Conservation (phyloP, 78 protist species). For the Dictyostelium firmibasis region DNA sequence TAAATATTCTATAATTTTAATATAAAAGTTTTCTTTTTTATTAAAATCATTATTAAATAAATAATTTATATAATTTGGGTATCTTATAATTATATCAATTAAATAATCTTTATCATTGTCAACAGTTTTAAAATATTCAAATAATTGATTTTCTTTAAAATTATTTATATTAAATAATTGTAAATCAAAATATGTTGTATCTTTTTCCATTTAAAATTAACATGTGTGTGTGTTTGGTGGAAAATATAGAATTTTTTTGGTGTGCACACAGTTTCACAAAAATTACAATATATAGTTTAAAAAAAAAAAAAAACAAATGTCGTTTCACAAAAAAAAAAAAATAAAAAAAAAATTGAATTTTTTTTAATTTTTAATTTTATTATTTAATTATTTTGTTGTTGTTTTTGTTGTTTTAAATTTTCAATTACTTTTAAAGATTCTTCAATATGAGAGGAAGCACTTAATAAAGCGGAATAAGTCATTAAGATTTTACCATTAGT, state of each 20-base stretch:
- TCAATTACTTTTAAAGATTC: conserved; percentile 51
- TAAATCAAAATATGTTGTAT: neutral
- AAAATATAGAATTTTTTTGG: too few species aligned
- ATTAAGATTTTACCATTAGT: conserved; percentile 3
- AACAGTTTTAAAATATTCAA: neutral
- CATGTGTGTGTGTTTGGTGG: neutral
- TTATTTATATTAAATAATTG: neutral
- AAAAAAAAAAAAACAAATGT: too few species aligned
- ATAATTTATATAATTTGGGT: neutral
- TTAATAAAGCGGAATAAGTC: neutral
- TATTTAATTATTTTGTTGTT: neutral
- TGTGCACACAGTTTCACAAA: too few species aligned
- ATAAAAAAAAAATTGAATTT: too few species aligned
- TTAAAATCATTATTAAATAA: neutral
- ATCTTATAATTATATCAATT: neutral
- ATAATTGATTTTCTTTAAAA: neutral
- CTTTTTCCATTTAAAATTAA: neutral
- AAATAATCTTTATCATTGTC: neutral
- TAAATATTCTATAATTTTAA: neutral
- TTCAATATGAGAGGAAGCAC: conserved; percentile 28
- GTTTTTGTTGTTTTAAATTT: neutral
- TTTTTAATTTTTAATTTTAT: too few species aligned
- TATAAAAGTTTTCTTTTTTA: neutral
- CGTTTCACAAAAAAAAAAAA: too few species aligned
- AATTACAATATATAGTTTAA: too few species aligned